These are phyloP conservation scores for Hypoxylon sp. DNA, from an alignment of 2,329 filamentous ascomycete genomes.

Conservation along the genomic window DNA sequence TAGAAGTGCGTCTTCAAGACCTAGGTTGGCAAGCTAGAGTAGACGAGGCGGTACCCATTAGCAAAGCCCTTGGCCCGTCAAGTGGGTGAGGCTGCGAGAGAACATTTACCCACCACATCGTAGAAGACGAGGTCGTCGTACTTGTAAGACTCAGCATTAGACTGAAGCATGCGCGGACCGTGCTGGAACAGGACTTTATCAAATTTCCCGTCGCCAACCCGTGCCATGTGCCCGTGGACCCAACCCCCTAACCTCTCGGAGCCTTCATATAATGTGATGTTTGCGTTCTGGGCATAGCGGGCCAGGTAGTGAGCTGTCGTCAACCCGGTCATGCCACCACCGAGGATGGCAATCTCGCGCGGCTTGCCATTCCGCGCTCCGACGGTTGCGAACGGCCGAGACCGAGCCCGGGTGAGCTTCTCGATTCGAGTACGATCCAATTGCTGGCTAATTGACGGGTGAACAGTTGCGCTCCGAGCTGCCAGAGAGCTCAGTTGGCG, in stretches of 20 bases:
- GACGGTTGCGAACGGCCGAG: slow-evolving; percentile 43
- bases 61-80: slow-evolving; percentile 22
- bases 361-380: slow-evolving; percentile 35
- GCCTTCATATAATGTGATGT: slow-evolving; percentile 87
- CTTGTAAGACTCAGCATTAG: slow-evolving; percentile 57
- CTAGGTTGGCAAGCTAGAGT: slow-evolving; percentile 69
- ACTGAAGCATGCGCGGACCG: slow-evolving; percentile 83
- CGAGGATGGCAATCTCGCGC: slow-evolving; percentile 75
- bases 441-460: slow-evolving; percentile 27
- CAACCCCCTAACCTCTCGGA: slow-evolving; percentile 82
- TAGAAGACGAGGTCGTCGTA: slow-evolving; percentile 77
- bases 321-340: slow-evolving; percentile 87
- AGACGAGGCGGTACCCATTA: slow-evolving; percentile 29
- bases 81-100: slow-evolving; percentile 46
- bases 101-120: slow-evolving; percentile 72
- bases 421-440: slow-evolving; percentile 6
- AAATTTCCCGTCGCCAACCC: slow-evolving; percentile 70
- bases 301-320: slow-evolving; percentile 83
- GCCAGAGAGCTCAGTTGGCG: slow-evolving; percentile 45
- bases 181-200: slow-evolving; percentile 80
- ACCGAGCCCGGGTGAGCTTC: slow-evolving; percentile 6
- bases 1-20: slow-evolving; percentile 69
- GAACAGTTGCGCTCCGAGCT: slow-evolving; percentile 13
- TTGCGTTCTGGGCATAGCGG: slow-evolving; percentile 73
- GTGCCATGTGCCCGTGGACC: slow-evolving; percentile 77